Conservation (phyloP, 305 asterid genomes). For the Rubia balearica region DNA sequence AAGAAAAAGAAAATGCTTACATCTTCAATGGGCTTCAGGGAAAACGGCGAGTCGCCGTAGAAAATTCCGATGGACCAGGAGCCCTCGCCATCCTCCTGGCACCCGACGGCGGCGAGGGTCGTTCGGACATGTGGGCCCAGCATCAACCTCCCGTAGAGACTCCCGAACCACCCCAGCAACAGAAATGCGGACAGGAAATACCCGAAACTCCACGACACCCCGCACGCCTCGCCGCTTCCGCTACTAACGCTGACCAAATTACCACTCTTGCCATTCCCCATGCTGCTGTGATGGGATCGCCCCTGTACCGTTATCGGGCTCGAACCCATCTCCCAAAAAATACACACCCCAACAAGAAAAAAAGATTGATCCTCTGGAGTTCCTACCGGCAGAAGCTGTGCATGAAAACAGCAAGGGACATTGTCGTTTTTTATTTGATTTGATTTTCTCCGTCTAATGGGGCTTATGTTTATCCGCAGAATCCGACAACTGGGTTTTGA, state of each 20-base stretch:
- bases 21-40: constrained; percentile 81
- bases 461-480: not conserved
- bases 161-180: constrained; percentile 52
- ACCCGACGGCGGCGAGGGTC: constrained; percentile 28
- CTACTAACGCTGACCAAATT: constrained; percentile 18
- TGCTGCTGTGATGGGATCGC: constrained; percentile 7
- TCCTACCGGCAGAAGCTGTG: not conserved
- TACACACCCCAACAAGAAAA: not conserved
- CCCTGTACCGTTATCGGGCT: constrained; percentile 28
- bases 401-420: constrained; percentile 11
- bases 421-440: not conserved
- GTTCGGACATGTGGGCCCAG: constrained; percentile 49
- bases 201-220: constrained; percentile 44
- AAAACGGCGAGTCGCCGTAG: constrained; percentile 83
- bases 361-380: not conserved
- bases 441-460: not conserved
- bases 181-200: constrained; percentile 53
- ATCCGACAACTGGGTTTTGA: constrained; percentile 3
- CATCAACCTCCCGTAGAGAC: constrained; percentile 48
- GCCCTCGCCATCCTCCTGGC: constrained; percentile 73
- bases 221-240: constrained; percentile 28
- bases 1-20: constrained; percentile 26
- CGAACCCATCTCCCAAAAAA: constrained; percentile 37
- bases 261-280: constrained; percentile 19
- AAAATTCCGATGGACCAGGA: constrained; percentile 86